Base-by-base conservation (phyloP, 2,329 filamentous ascomycete species). In the Microcyclospora pomicola region DNA sequence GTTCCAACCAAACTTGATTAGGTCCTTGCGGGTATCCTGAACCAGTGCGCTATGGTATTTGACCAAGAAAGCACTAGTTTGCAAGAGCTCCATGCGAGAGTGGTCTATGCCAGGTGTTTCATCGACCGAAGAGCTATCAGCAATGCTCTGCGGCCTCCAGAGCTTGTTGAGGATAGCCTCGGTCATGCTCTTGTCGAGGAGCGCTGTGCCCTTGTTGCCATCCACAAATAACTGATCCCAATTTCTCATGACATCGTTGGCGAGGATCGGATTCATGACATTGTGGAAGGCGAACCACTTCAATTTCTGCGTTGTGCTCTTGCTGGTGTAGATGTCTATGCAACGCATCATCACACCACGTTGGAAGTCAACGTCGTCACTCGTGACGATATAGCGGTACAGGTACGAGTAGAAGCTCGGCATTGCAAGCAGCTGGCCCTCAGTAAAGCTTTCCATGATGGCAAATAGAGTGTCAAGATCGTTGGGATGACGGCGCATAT, bases 1-100 rank as follows among this genome's bases (percentile, higher is more conserved):
- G 13, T 87, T 94, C 91, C 91, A 99, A 2, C 86, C 87, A 60
- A 96, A 98, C 62, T 95, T 96, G 55, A 98, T 98, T 44, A 98
- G 88, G 47, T 98, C 91, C 61, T 98, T 98, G 29, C 92, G 78
- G 2, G 84, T 80, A 52, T 96, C 91, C 49, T 92, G 82, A 1
- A 98, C 73, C 38, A 86, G 82, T 27, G 75, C 74, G 52, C 88
- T 78, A 53, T 98, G 85, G 53, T 96, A 93, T 56, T 98, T 98
- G 61, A 98, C 80, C 30, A 98, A 69, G 66, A 98, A 77, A 0
- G 91, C 87, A 5, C 91, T 95, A 33, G 96, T 73, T 58, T 99
- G 92, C 33, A 99, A 72, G 9, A 95, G 73, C 56, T 98, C 92
- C 76, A 96, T 94, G 12, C 91, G 74, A 2, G 87, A 92, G 60